Evolutionary conservation across 148 eudicot genomes (phyloP).

Genomic region (Rhododendron kiyosumense): DNA sequence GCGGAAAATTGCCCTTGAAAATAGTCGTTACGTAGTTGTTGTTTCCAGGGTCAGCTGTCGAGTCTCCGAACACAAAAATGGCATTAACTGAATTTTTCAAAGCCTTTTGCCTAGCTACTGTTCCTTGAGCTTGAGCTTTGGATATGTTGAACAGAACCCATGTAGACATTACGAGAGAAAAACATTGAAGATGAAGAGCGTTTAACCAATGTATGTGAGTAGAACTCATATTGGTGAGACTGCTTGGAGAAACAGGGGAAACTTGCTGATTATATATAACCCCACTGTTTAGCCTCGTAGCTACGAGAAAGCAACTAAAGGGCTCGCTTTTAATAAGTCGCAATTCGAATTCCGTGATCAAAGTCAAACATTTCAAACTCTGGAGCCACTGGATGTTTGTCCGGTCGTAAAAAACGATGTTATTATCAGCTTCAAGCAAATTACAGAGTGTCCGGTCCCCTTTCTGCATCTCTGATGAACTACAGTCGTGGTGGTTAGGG

Average conservation of each 20-base stretch:
- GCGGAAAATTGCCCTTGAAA: conserved; percentile 3
- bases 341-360: too few relatives aligned
- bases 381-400: too few relatives aligned
- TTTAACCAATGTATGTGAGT: neutral
- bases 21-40: conserved; percentile 49
- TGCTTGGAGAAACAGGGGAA: neutral
- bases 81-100: conserved; percentile 34
- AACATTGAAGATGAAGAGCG: neutral
- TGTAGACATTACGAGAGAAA: neutral
- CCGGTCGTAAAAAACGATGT: too few relatives aligned
- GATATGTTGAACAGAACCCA: neutral
- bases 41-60: conserved; percentile 71
- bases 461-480: neutral
- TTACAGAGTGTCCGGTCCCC: neutral
- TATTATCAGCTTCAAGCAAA: neutral
- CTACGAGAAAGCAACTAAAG: too few relatives aligned
- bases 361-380: too few relatives aligned
- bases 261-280: neutral
- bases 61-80: conserved; percentile 66
- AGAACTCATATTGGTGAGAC: neutral
- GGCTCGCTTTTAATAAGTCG: too few relatives aligned
- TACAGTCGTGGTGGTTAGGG: neutral
- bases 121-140: conserved; percentile 10
- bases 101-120: conserved; percentile 7
- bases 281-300: too few relatives aligned